Percentiles rank a stretch among this genome's conserved stretches.
Conservation (phyloP, 306 rosid species). For the Vicia sativa region DNA sequence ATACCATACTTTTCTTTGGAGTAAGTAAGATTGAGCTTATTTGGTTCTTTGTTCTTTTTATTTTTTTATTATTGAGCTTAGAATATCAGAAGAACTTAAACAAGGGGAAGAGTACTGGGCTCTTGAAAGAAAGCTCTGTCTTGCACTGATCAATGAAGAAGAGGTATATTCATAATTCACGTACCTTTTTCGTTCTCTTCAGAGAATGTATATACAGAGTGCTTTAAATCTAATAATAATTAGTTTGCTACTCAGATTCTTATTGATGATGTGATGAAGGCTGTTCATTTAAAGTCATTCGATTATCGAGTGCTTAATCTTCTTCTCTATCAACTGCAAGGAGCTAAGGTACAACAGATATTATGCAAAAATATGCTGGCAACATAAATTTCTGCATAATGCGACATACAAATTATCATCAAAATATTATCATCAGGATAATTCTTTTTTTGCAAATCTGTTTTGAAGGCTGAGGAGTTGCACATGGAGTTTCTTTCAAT, state of each 20-base stretch:
- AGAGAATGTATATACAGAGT: neutral
- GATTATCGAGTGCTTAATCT: constrained; percentile 91
- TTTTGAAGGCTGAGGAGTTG: constrained; percentile 74
- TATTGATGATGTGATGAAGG: constrained; percentile 78
- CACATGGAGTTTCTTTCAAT: constrained; percentile 88
- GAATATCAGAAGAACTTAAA: constrained; percentile 70
- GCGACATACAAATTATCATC: constrained; percentile 4
- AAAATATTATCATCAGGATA: constrained; percentile 36
- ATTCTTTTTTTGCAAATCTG: constrained; percentile 50
- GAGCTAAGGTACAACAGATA: constrained; percentile 62
- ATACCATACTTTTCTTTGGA: constrained; percentile 19
- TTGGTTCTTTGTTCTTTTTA: constrained; percentile 32
- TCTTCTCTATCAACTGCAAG: constrained; percentile 82
- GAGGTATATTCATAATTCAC: constrained; percentile 51
- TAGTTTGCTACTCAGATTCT: constrained; percentile 54
- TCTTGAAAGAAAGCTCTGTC: constrained; percentile 87
- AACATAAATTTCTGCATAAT: constrained; percentile 23
- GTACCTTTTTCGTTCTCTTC: constrained; percentile 22
- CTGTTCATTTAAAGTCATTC: constrained; percentile 81
- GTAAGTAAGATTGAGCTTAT: constrained; percentile 20
- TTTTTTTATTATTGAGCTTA: constrained; percentile 47
- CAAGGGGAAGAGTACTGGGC: constrained; percentile 89
- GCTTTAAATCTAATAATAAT: constrained; percentile 35
- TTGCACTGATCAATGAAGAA: constrained; percentile 50
- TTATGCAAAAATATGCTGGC: neutral